Conservation (phyloP, 1,284 basidiomycete genomes). For the Somion occarium region DNA sequence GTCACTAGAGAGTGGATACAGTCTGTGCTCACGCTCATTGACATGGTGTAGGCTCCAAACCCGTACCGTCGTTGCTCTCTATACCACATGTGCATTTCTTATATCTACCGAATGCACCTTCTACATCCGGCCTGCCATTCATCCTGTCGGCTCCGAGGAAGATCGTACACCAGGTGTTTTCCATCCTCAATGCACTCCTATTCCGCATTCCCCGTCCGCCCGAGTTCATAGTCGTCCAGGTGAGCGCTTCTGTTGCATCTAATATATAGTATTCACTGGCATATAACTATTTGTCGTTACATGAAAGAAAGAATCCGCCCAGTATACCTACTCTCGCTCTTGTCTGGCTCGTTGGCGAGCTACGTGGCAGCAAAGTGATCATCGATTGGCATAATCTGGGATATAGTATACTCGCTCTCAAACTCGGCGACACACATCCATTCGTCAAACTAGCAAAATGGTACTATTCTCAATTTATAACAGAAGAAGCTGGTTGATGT, state of each 20-base stretch:
- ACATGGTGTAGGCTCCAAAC: conserved; percentile 57
- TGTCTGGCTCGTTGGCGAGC: conserved; percentile 67
- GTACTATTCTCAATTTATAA: conserved; percentile 39
- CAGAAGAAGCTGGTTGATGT: not conserved
- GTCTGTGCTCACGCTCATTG: not conserved
- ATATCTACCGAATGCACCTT: conserved; percentile 52
- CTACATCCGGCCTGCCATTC: conserved; percentile 68
- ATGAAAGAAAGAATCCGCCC: conserved; percentile 79
- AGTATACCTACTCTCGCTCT: conserved; percentile 91
- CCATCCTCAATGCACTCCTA: conserved; percentile 61
- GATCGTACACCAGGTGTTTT: conserved; percentile 63
- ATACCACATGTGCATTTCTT: conserved; percentile 60
- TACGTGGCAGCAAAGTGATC: conserved; percentile 79
- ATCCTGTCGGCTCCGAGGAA: conserved; percentile 78
- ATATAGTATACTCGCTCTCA: conserved; percentile 88
- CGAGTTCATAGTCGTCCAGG: conserved; percentile 89
- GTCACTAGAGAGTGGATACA: not conserved
- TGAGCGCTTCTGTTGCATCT: no score
- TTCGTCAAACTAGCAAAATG: conserved; percentile 74
- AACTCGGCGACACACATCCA: conserved; percentile 61
- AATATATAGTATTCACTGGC: no score
- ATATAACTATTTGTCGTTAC: no score
- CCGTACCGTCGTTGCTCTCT: conserved; percentile 63
- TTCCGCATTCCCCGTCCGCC: conserved; percentile 64
- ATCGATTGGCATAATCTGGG: conserved; percentile 99